Percentiles rank a stretch among this genome's conserved stretches.
Evolutionary conservation across 441 rosid species (phyloP).

Genomic region (Codiaeum variegatum): DNA sequence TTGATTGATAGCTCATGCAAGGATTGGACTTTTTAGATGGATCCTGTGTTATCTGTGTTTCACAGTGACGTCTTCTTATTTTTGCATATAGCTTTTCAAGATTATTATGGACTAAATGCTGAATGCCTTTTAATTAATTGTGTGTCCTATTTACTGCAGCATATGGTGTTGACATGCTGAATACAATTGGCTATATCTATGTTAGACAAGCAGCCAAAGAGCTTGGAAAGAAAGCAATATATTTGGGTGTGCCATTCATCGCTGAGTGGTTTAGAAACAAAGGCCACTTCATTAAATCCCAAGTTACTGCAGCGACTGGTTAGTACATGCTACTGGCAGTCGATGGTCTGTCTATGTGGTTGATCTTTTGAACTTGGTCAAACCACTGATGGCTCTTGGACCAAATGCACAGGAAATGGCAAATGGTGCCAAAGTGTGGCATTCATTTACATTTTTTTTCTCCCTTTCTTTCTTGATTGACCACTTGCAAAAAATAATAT

Average conservation of each 20-base stretch:
- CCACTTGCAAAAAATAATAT: background rate
- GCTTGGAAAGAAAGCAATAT: constrained; percentile 82
- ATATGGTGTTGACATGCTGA: constrained; percentile 89
- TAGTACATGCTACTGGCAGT: constrained; percentile 24
- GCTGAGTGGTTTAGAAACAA: constrained; percentile 98
- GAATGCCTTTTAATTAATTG: constrained; percentile 11
- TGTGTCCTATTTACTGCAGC: constrained; percentile 47
- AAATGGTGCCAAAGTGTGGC: background rate
- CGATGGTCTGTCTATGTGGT: constrained; percentile 3
- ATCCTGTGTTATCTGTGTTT: background rate
- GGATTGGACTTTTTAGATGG: background rate
- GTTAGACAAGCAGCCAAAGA: constrained; percentile 90
- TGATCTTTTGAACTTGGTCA: constrained; percentile 10
- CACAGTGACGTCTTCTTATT: background rate
- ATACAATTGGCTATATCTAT: constrained; percentile 92
- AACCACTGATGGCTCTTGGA: constrained; percentile 2
- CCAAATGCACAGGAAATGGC: background rate
- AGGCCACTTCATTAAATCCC: constrained; percentile 91
- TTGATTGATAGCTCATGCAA: background rate
- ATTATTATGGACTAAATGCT: background rate
- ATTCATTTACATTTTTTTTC: background rate
- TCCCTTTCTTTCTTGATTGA: background rate
- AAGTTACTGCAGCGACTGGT: constrained; percentile 97
- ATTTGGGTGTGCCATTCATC: constrained; percentile 77
- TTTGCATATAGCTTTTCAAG: background rate